A percentile compares a stretch with the other conserved stretches of the same genome.
These are phyloP conservation scores for Ophiocordyceps robertsii DNA, from an alignment of 2,329 filamentous ascomycete genomes.

Conservation along the genomic window DNA sequence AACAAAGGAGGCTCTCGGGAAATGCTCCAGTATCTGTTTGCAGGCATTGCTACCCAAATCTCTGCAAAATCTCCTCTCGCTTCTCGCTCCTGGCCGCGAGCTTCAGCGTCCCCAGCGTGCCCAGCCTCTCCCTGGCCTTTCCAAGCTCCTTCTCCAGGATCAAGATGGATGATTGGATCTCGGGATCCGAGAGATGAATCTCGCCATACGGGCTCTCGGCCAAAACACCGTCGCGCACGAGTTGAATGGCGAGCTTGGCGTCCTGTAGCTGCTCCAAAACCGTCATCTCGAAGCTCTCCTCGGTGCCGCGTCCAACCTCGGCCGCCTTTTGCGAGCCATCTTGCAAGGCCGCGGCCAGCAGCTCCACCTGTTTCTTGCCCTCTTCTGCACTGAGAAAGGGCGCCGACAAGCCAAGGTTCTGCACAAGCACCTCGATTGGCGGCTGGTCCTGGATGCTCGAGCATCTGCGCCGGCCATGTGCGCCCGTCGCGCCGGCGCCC, in stretches of 20 bases:
- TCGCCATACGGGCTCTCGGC: constrained; percentile 35
- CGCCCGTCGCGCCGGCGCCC: constrained; percentile 12
- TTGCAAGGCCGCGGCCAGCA: constrained; percentile 19
- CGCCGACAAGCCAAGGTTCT: constrained; percentile 29
- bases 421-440: constrained; percentile 33
- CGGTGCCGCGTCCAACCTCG: constrained; percentile 29
- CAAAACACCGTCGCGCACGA: constrained; percentile 36
- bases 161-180: constrained; percentile 35
- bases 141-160: constrained; percentile 31
- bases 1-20: too few relatives aligned
- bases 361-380: constrained; percentile 11
- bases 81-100: constrained; percentile 28
- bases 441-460: constrained; percentile 22
- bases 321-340: constrained; percentile 29
- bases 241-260: constrained; percentile 30
- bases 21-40: too few relatives aligned
- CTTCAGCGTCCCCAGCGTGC: constrained; percentile 21
- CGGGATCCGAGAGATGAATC: constrained; percentile 37
- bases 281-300: constrained; percentile 34
- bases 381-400: constrained; percentile 17
- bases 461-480: constrained; percentile 20
- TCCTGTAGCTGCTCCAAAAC: constrained; percentile 31
- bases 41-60: constrained; percentile 7
- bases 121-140: constrained; percentile 24
- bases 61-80: constrained; percentile 29